Base-by-base conservation (phyloP, 2,329 filamentous ascomycete species). In the Hymenoscyphus fructigenus region DNA sequence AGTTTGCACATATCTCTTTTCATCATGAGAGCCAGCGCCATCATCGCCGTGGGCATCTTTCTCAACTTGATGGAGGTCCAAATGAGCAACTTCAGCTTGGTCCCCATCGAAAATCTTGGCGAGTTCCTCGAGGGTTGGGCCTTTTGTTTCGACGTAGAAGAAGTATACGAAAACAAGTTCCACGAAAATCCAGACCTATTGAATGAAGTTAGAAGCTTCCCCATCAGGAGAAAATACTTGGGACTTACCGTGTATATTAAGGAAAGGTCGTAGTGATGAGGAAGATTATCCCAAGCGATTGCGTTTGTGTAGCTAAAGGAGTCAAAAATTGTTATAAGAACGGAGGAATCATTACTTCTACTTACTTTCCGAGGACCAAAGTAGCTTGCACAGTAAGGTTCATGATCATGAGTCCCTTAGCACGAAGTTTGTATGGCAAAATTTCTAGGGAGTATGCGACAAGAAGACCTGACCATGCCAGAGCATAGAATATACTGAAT, bases 71-170 rank as follows among this genome's bases (percentile, higher is more conserved):
- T 81, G 77, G 56, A 86, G 76, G 72, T 85, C 81, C 66, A 87
- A 79, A 68, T 84, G 80, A 6, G 81, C 83, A 14, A 85, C 81
- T 59, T 68, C 63, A 9, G 84, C 85, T 38, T 84, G 79, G 32
- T 87, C 83, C 47, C 87, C 89, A 70, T 91, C 88, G 71, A 91
- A 91, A 74, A 91, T 89, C 71, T 85, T 84, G 57, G 88, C 85
- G 67, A 90, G 83, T 74, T 90, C 87, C 74, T 91, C 89, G 0
- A 91, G 85, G 1, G 88, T 91, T 0, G 87, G 86, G 3, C 88
- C 88, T 72, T 85, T 87, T 20, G 89, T 91, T 79, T 92, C 89
- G 63, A 89, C 83, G 74, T 88, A 89, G 75, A 89, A 83, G 79
- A 87, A 86, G 76, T 83, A 88, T 41, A 89, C 85, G 70, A 89